phyloP scores from a whole-genome alignment of 140 eudicot genomes.

The Oenanthe javanica region DNA sequence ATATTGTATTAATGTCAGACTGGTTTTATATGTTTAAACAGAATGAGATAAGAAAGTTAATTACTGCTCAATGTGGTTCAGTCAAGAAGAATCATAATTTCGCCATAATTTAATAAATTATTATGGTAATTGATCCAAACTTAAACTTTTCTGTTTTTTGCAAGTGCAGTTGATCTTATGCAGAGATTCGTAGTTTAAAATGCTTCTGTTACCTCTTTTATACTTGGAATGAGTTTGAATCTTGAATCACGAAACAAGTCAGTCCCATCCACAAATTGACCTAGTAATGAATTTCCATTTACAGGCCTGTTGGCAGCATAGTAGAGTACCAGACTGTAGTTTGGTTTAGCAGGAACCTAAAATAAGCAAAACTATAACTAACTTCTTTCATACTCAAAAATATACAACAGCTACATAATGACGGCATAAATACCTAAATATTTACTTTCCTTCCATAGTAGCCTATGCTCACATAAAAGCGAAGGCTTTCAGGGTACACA shows the following conservation, averaged over 20 bases:
- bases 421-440: neutral
- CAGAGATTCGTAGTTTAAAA: neutral
- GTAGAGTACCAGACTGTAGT: constrained; percentile 88
- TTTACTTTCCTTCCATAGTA: neutral
- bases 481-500: neutral
- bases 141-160: neutral
- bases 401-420: neutral
- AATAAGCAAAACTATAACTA: neutral
- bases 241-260: constrained; percentile 88
- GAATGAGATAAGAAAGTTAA: neutral
- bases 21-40: neutral
- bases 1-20: neutral
- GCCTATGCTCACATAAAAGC: neutral
- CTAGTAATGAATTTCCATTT: constrained; percentile 60
- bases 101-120: neutral
- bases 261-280: constrained; percentile 76
- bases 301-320: constrained; percentile 96
- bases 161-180: neutral
- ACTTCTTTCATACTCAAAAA: neutral
- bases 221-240: constrained; percentile 90
- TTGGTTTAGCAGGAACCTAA: constrained; percentile 95
- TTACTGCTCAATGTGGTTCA: neutral
- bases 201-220: constrained; percentile 51
- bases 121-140: neutral
- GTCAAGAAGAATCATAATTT: neutral